Base-by-base conservation (phyloP, 208 protist genomes). In the Balamuthia mandrillaris region DNA sequence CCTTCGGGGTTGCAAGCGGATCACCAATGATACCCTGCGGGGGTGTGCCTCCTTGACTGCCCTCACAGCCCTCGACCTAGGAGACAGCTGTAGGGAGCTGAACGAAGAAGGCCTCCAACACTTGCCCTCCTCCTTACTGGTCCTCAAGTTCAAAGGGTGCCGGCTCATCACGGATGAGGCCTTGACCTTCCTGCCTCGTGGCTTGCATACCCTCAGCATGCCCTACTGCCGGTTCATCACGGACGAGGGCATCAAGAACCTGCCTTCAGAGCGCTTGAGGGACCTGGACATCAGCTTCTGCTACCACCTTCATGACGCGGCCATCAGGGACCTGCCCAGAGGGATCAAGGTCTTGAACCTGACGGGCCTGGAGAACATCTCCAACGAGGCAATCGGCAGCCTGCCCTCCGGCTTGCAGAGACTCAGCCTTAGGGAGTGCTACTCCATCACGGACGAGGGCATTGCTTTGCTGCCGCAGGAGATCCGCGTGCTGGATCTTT, bases 161-260 rank as follows among this genome's bases (percentile, higher is more conserved):
- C n/a, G n/a, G n/a, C n/a, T n/a, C n/a, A n/a, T n/a, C n/a, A n/a
- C n/a, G n/a, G n/a, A n/a, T n/a, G n/a, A n/a, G n/a, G n/a, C n/a
- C n/a, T n/a, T n/a, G n/a, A n/a, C n/a, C n/a, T n/a, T n/a, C n/a
- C n/a, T n/a, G n/a, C n/a, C n/a, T n/a, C n/a, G n/a, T n/a, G n/a
- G n/a, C n/a, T n/a, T n/a, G n/a, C n/a, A n/a, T n/a, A n/a, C 35
- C 27, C 65, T 75, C 65, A 52, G 33, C 12, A 12, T 75, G 65
- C 42, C 65, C 65, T 75, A 54, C 21, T 75, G 65, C 42, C 65
- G 52, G 39, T 44, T 54, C 65, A 51, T 75, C 65, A 75, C 14
- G 41, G 65, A 75, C 65, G 65, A 44, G 27, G 65, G 42, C 24
- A 37, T 75, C 42, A 37, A 29, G n/a, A 47, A 29, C 14, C 65